These are phyloP conservation scores for Epipyxis sp. DNA, from an alignment of 108 stramenopile species.

Conservation along the genomic window DNA sequence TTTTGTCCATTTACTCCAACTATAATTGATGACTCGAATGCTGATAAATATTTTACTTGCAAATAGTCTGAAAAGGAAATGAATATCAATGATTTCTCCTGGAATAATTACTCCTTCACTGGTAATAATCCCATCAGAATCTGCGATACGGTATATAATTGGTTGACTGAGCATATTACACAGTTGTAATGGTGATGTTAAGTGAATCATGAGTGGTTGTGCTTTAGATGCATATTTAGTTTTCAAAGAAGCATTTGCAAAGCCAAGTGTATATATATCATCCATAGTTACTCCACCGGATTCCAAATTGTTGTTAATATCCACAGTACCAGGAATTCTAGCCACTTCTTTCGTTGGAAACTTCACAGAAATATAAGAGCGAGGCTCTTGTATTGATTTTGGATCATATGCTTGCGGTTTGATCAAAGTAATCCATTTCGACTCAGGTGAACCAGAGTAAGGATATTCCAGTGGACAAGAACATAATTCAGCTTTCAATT, in stretches of 20 bases:
- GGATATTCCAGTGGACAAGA: background rate
- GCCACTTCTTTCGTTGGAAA: background rate
- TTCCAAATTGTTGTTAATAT: no score
- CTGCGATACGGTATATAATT: background rate
- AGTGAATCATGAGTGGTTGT: background rate
- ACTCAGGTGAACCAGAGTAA: background rate
- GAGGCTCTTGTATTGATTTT: background rate
- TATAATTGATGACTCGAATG: background rate
- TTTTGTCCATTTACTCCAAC: background rate
- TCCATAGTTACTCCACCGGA: background rate
- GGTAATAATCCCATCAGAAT: background rate
- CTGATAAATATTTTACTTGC: background rate
- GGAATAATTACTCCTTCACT: background rate
- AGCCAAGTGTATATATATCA: background rate
- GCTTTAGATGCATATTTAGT: background rate
- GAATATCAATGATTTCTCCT: background rate
- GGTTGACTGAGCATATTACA: background rate
- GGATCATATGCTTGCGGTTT: background rate
- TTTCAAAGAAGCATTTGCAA: background rate
- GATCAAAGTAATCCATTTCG: background rate
- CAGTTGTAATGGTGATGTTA: background rate
- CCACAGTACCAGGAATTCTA: background rate
- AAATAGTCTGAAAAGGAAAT: background rate
- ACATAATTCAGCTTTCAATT: background rate
- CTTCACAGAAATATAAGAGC: background rate